Evolutionary conservation across 2,329 filamentous ascomycete genomes (phyloP).

Genomic region (Cladosporium colombiae): DNA sequence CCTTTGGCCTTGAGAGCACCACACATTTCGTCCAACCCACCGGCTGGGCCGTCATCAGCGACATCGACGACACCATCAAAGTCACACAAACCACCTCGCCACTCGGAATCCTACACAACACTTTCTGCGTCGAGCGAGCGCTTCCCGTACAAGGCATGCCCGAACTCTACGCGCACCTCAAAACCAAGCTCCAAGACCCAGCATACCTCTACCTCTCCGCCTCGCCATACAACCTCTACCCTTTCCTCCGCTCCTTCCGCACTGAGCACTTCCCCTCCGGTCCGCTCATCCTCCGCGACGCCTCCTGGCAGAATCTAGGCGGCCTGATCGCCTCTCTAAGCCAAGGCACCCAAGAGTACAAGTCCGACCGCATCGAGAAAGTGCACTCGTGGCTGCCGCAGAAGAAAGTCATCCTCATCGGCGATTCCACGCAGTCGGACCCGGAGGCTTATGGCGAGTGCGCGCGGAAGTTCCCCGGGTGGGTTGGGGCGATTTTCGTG

Average conservation of each 20-base stretch:
- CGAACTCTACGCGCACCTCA: conserved; percentile 71
- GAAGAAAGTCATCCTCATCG: conserved; percentile 78
- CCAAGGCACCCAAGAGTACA: conserved; percentile 80
- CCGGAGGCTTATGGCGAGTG: conserved; percentile 86
- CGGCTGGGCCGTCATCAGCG: conserved; percentile 84
- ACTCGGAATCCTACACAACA: conserved; percentile 76
- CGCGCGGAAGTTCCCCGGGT: conserved; percentile 67
- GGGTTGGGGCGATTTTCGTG: conserved; percentile 83
- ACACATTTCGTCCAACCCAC: conserved; percentile 74
- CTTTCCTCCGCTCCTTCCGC: conserved; percentile 77
- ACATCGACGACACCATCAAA: conserved; percentile 96
- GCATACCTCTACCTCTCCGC: conserved; percentile 93
- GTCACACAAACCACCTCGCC: conserved; percentile 79
- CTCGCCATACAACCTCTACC: conserved; percentile 91
- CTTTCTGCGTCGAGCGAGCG: conserved; percentile 72
- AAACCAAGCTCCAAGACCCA: conserved; percentile 57
- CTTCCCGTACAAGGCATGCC: conserved; percentile 78
- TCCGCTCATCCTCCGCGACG: conserved; percentile 80
- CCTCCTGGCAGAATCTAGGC: conserved; percentile 79
- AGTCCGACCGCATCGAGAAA: conserved; percentile 75
- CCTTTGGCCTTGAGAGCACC: conserved; percentile 55
- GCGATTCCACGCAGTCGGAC: conserved; percentile 88
- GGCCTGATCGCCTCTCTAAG: conserved; percentile 80
- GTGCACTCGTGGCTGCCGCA: conserved; percentile 77
- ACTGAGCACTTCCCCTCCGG: conserved; percentile 71